phyloP scores from a whole-genome alignment of 257 asterid species.

The Ophiorrhiza pumila region DNA sequence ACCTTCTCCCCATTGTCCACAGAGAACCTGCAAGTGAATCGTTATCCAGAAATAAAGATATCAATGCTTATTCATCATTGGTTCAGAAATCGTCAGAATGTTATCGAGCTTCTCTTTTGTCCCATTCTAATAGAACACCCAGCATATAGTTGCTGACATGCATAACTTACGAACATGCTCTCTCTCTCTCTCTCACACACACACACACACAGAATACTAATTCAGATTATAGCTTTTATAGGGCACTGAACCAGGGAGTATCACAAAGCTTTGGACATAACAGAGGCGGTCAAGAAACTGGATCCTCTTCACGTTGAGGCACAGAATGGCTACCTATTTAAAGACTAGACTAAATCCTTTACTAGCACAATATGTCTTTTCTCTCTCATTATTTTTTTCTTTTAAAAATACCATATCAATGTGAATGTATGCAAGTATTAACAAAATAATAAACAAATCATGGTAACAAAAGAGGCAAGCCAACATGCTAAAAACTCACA shows the following conservation, averaged over 20 bases:
- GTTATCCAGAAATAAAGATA: slow-evolving; percentile 6
- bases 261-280: neutral
- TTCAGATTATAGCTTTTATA: neutral
- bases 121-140: neutral
- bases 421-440: neutral
- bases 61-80: neutral
- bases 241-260: neutral
- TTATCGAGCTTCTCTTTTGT: neutral
- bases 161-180: neutral
- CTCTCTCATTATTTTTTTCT: neutral
- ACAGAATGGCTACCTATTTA: neutral
- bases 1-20: slow-evolving; percentile 73
- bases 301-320: neutral
- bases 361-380: neutral
- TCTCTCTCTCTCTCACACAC: no score
- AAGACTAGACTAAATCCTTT: neutral
- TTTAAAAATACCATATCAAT: neutral
- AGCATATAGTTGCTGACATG: neutral
- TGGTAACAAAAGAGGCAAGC: neutral
- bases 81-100: neutral
- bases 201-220: no score
- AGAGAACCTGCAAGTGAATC: slow-evolving; percentile 52
- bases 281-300: neutral
- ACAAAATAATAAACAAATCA: neutral
- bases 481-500: neutral